Base-by-base conservation (phyloP, 352 stramenopile genomes). In the Phytophthora idaei region DNA sequence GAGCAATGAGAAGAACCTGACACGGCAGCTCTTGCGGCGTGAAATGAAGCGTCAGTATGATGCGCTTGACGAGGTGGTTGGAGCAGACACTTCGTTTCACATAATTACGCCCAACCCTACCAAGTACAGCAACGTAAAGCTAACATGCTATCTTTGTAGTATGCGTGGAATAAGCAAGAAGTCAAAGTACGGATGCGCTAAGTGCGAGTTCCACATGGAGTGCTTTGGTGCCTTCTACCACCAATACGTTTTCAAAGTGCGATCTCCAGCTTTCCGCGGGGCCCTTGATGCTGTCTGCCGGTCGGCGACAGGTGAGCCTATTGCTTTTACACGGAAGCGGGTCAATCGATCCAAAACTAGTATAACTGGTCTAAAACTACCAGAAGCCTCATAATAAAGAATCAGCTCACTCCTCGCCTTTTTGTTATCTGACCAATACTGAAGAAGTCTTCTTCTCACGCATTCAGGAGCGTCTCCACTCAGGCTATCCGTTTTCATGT, bases 171-270 rank as follows among this genome's bases (percentile, higher is more conserved):
- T 66, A 2, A 2, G 5, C 0, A 45, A 48, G 25, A 49, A 41
- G 10, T 28, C 42, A 15, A 28, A 36, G 5, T 63, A 37, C 4
- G 45, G 64, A 1, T 67, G 62, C 14, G 55, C 41, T 3, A 27
- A 50, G 10, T 69, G 54, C 7, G 14, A 64, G 8, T 69, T 69
- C n/a, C 62, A 64, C 27, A 54, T 60, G 17, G 62, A 64, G 12
- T 69, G 45, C n/a, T 68, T 60, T 31, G 29, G 12, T 10, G 62
- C 54, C 2, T 64, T 37, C 21, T 53, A 53, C 14, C 58, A 32
- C 1, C 52, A 36, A 4, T 47, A 46, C 25, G 31, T 49, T 5
- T 47, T 69, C 17, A 53, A 52, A 52, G 46, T 11, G 27, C 8
- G 27, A 11, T 37, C 25, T 4, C 46, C 46, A 10, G 27, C 8